Evolutionary conservation across 1,139 yeast species (phyloP), one percentile per base, ranked within the genome.

Genomic region (Eremothecium coryli): DNA sequence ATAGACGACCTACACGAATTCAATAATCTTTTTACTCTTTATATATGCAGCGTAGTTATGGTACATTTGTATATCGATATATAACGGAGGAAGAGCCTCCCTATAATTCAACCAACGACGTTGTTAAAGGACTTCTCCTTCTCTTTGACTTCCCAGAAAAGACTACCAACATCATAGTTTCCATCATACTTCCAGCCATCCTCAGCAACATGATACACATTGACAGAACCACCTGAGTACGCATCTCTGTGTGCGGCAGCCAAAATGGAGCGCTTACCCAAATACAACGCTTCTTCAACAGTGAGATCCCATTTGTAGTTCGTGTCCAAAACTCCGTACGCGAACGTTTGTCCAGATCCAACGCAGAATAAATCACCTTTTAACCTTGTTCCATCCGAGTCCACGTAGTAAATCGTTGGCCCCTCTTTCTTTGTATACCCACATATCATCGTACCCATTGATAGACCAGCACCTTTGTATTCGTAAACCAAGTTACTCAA

Each of bases 181-280:
- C 99, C 99, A 55, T 90, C 96, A 66, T 75, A 90, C 26, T 73
- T 71, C 98, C 98, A 93, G 33, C 99, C 98, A 35, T 73, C 61
- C 62, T 85, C 95, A 28, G 93, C 81, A 40, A 90, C 90, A 56
- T 90, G 98, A 60, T 80, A 90, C 53, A 90, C 68, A 60, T 90
- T 90, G 45, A 88, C 76, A 1, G 95, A 82, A 52, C 98, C 98
- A 70, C 99, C 99, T 37, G 97, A 86, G 64, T 70, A 93, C 9
- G 98, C 98, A 62, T 90, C 99, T 70, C 99, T 80, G 58, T 90
- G 98, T 24, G 97, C 82, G 35, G 99, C 98, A 27, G 98, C 99
- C 49, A 90, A 70, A 52, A 90, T 90, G 38, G 95, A 79, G 62
- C 99, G 78, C 64, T 88, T 88, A 45, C 98, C 99, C 46, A 90